Base-by-base conservation (phyloP, 2,329 filamentous ascomycete genomes). In the Orbilia brochopaga region DNA sequence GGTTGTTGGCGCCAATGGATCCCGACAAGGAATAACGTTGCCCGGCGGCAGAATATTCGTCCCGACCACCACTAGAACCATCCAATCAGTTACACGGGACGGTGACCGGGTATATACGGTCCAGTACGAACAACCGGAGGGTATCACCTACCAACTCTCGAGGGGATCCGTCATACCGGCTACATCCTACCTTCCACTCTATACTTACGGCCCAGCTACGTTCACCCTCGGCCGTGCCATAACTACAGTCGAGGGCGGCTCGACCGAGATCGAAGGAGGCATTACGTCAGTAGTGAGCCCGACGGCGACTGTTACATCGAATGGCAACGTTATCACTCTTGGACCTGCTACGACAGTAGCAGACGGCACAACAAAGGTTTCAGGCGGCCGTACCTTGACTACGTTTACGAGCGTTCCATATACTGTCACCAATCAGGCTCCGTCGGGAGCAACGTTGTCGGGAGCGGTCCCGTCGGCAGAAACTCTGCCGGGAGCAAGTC, bases 1-100 rank as follows among this genome's bases (percentile, higher is more conserved):
- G 5, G 53, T 73, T 56, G 69, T 65, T 24, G 69, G 69, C 10
- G 69, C 61, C 50, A 62, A 73, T 46, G 66, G 66, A 21, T 65
- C 69, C 21, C 50, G 62, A 17, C 58, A 40, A 6, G 61, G 69
- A 30, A 66, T 66, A 21, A 66, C 61, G 4, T 50, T 73, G 5
- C 55, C 69, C 19, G 51, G 57, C 19, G 53, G 54, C 2, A 73
- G 24, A 35, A 62, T 65, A 1, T 66, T 65, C 37, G 61, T 73
- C n/a, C 69, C 62, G 10, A 73, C 62, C 10, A 57, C 51, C 17
- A 73, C 61, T 8, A 50, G 57, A 8, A 73, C 61, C 5, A 56
- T 73, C 10, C 54, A 56, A 32, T 55, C 63, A 7, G 32, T 73
- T 21, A 73, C 60, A 7, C 53, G 56, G 10, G 42, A 65, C 8